Evolutionary conservation across 2,329 filamentous ascomycete genomes (phyloP), one percentile per base, ranked within the genome.

Genomic region (Microdochium trichocladiopsis): DNA sequence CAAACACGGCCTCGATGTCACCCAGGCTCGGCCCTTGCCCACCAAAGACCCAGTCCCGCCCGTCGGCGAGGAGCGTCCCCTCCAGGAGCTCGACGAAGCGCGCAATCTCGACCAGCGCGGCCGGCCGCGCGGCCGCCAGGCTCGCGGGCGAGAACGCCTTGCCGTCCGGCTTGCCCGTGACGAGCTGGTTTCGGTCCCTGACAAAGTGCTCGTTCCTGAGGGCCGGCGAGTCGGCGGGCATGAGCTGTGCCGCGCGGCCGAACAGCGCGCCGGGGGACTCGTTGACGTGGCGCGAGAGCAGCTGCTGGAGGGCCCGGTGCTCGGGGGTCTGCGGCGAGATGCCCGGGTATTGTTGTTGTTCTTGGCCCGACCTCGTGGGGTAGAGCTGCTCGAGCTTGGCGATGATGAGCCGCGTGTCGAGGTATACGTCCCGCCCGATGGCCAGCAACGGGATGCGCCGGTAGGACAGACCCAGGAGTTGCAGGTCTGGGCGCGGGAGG

Each of bases 1-100:
- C 75, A 83, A 83, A 89, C 12, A 86, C 69, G 45, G 78, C 82
- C 68, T 90, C 83, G 54, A 90, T 82, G 64, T 91, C 87, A 3
- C 80, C 83, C 56, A 88, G 64, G 1, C 72, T 75, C 1, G 83
- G 80, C 18, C 66, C 64, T 2, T 74, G 61, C 1, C 74, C 78
- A 85, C 67, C 9, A 90, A 2, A 45, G 41, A 45, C 41, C 41
- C 41, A 45, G 41, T 76, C 63, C 51, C 85, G 73, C n/a, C 81
- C 84, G 67, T 90, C 86, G 1, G 73, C 77, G 4, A 91, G 71
- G 51, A 89, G 64, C 1, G 76, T 79, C 2, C 68, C 73, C 69
- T 91, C 87, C 2, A 89, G 63, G 45, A 85, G 62, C 36, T 73
- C 72, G 57, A 88, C 80, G 3, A 69, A 73, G 47, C 73, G 69